phyloP scores from a whole-genome alignment of 495 filamentous ascomycete species.

The Trichoderma asperelloides region DNA sequence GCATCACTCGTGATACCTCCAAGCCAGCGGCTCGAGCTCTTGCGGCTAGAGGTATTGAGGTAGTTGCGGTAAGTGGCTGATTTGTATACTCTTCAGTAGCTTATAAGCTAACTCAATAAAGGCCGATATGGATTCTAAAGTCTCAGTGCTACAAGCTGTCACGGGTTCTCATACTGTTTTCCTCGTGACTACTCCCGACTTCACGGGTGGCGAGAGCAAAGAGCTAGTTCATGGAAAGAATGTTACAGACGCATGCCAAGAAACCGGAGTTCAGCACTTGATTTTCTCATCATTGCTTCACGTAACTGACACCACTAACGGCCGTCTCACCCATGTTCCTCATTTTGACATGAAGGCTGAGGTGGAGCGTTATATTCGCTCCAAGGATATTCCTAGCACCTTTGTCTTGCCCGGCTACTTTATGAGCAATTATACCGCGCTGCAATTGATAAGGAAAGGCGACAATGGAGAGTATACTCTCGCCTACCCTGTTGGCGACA shows the following conservation, averaged over 20 bases:
- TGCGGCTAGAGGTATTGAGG: slow-evolving; percentile 30
- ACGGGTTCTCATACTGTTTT: slow-evolving; percentile 40
- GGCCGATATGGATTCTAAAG: slow-evolving; percentile 26
- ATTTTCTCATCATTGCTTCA: slow-evolving; percentile 35
- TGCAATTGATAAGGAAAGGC: slow-evolving; percentile 20
- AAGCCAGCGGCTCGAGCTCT: slow-evolving; percentile 32
- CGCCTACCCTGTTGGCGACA: slow-evolving; percentile 26
- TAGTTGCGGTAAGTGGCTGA: slow-evolving; percentile 21
- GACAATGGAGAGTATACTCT: slow-evolving; percentile 30
- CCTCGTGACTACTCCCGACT: slow-evolving; percentile 34
- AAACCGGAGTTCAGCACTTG: slow-evolving; percentile 34
- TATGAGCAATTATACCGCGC: slow-evolving; percentile 40
- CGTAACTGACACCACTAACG: slow-evolving; percentile 32
- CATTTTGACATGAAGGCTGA: slow-evolving; percentile 57
- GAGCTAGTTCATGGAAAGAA: slow-evolving; percentile 34
- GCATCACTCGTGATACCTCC: slow-evolving; percentile 43
- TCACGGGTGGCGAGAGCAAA: slow-evolving; percentile 17
- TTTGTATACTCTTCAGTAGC: slow-evolving; percentile 19
- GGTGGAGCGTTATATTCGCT: slow-evolving; percentile 48
- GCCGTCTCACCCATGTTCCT: slow-evolving; percentile 38
- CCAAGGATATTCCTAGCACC: slow-evolving; percentile 37
- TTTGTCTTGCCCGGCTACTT: slow-evolving; percentile 51
- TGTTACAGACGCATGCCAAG: slow-evolving; percentile 38
- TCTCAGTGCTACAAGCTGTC: slow-evolving; percentile 37
- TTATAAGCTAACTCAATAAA: background rate